Percentiles rank a stretch among this genome's conserved stretches.
Evolutionary conservation across 371 early-diverging fungal species (phyloP).

Genomic region (Blakeslea trispora): DNA sequence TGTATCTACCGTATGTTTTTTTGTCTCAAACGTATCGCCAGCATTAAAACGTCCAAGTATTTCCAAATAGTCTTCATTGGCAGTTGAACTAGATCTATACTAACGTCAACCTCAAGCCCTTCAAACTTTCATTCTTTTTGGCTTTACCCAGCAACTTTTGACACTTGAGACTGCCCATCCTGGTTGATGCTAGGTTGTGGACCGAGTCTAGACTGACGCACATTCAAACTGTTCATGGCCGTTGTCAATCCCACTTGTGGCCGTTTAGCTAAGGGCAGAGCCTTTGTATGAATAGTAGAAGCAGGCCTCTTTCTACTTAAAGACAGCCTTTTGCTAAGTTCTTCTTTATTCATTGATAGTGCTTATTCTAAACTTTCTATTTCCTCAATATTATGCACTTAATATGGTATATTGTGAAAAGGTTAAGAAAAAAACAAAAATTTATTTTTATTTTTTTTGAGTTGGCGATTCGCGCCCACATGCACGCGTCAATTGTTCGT

Average conservation of each 20-base stretch:
- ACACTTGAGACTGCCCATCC: background rate
- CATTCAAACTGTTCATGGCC: background rate
- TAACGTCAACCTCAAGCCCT: background rate
- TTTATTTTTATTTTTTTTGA: too few species aligned
- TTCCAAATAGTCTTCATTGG: background rate
- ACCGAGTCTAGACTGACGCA: background rate
- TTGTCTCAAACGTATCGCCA: background rate
- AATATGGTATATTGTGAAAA: too few species aligned
- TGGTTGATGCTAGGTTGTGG: background rate
- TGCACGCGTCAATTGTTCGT: too few species aligned
- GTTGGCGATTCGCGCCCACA: too few species aligned
- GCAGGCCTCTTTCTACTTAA: background rate
- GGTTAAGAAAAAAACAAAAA: too few species aligned
- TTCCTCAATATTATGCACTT: too few species aligned
- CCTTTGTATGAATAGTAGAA: background rate
- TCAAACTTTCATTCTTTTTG: too few species aligned
- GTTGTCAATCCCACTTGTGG: background rate
- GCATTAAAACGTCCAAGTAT: background rate
- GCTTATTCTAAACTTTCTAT: too few species aligned
- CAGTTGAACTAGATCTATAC: background rate
- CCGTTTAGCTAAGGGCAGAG: background rate
- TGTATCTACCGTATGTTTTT: conserved; percentile 1
- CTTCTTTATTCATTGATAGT: too few species aligned
- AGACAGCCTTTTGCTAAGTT: too few species aligned
- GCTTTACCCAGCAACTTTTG: background rate